Evolutionary conservation across 495 filamentous ascomycete species (phyloP), one percentile per base, ranked within the genome.

Genomic region (Cudoniella acicularis): DNA sequence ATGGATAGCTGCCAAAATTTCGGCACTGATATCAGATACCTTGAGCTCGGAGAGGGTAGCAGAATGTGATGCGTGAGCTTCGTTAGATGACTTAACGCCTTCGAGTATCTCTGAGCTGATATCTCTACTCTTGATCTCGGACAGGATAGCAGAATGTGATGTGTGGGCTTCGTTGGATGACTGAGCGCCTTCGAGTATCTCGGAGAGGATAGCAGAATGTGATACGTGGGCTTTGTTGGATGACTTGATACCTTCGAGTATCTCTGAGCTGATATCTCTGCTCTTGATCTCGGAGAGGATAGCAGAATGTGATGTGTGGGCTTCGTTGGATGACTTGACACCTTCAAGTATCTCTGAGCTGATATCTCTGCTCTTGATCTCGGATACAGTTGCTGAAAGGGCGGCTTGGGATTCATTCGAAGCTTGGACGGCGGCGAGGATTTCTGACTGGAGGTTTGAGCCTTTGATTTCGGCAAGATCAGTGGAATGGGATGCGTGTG

Each of bases 91-190:
- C 17, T 54, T 54, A 9, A 54, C 27, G 18, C 36, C 27, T 18
- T 24, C 43, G 16, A 56, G 23, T 18, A 56, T 48, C 20, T 56
- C 53, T 4, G 53, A 23, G 26, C 41, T 47, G 23, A 48, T 17
- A 21, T 56, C 42, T 21, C 20, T 42, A 10, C 40, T 42, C 16
- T 56, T 56, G 40, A 56, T 22, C 42, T 56, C 53, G 17, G 25
- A n/a, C n/a, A 64, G 22, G 2, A 52, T 23, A 3, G 27, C 18
- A 17, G 57, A 20, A 23, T 60, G 62, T 4, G 52, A 9, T 0
- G 62, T 42, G 22, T 57, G 57, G 42, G 57, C 36, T 27, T 57
- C 62, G 18, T 57, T 64, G 3, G 62, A 64, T 3, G 49, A 13
- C 40, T 60, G 52, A 16, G 56, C 23, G 17, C 9, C 46, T 2